Evolutionary conservation across 2,329 filamentous ascomycete species (phyloP), one percentile per base, ranked within the genome.

Genomic region (Colletotrichum acutatum): DNA sequence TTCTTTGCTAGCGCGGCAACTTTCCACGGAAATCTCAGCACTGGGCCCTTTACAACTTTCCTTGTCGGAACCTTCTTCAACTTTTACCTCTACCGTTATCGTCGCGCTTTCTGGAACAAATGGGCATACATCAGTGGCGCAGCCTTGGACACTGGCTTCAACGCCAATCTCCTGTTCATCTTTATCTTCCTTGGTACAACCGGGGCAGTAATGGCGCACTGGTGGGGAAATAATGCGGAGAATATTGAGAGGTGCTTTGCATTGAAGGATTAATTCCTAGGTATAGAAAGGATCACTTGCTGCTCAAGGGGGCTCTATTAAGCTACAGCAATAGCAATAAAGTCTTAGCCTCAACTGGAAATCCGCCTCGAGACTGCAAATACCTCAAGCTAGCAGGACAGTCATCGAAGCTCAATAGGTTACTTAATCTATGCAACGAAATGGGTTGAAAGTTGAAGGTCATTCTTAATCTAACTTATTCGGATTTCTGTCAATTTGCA

Each of bases 101-200:
- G 87, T 14, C 90, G 90, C 69, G 83, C 88, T 67, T 80, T 90
- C 12, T 91, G 89, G 89, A 86, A 87, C 63, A 80, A 86, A 19
- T 91, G 90, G 79, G 91, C 90, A 72, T 91, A 90, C 74, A 85
- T 91, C 52, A 79, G 91, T n/a, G 90, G 88, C 0, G 89, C 89
- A 1, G 89, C 90, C 1, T 88, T 91, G 76, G 90, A 91, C 78
- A 88, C 90, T 0, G 90, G 88, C 0, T 91, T 90, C 77, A 91
- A 91, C 77, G 81, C 91, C 16, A 90, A 90, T 73, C 85, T 91
- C 84, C 76, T 91, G 71, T 81, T 91, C 28, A 86, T 91, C 32
- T 91, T 91, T 78, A 78, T 91, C 74, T 88, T 87, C 72, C 90
- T 91, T 75, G 87, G 88, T 1, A 86, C 86, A 5, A 90, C 88